Evolutionary conservation across 2,329 filamentous ascomycete species (phyloP), one percentile per base, ranked within the genome.

Genomic region (Aspergillus brasiliensis): DNA sequence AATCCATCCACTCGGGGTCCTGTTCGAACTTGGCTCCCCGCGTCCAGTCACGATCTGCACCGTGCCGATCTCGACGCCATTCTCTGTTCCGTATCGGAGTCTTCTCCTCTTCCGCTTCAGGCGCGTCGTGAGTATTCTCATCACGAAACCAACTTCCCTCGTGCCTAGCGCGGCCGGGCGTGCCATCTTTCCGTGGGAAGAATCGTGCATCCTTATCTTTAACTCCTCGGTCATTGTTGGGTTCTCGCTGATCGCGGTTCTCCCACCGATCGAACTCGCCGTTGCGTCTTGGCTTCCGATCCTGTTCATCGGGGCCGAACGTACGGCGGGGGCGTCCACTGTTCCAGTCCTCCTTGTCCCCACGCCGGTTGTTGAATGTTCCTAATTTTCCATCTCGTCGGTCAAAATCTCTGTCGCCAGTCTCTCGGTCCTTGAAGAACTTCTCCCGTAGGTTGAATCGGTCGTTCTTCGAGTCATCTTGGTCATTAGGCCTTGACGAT

Each of bases 1-100:
- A 84, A 71, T 96, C 92, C 75, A 97, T 83, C 94, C 93, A 97
- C 76, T 97, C 93, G 5, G 94, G 93, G 53, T 96, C 91, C 65
- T 91, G 88, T 72, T 96, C 92, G 65, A 84, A 76, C 63, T 82
- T 84, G 40, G 75, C 78, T 57, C 80, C 80, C 51, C 81, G 75
- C 59, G 76, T 81, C 82, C 83, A 85, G 42, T 86, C 83, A 55
- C 83, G 78, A 58, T 86, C 84, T 58, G 71, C 69, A 47, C 76
- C 76, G 55, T 80, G 77, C 68, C 73, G 70, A 59, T 77, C 77
- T 44, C 78, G 75, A 58, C 85, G 83, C 80, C 88, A 88, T 66
- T 91, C 89, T 78, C 87, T 86, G 84, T 78, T 85, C 83, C 81
- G 86, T 83, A 69, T 73, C 37, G 75, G 70, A 51, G 74, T 72